Conservation (phyloP, 2,329 filamentous ascomycete species). For the Fusarium albidum region DNA sequence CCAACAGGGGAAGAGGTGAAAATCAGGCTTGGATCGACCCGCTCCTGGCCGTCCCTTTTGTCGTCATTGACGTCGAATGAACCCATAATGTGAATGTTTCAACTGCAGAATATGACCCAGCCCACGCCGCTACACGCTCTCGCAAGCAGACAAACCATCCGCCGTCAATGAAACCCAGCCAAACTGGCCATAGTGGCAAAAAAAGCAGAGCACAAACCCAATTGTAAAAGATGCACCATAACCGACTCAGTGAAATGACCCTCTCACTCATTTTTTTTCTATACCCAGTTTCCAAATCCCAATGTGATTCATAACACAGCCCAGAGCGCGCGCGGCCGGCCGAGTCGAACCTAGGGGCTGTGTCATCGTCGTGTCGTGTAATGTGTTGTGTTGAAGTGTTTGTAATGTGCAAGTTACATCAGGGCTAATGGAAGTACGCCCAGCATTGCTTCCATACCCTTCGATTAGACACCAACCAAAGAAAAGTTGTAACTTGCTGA, state of each 20-base stretch:
- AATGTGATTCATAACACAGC: background rate
- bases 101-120: background rate
- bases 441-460: conserved; percentile 26
- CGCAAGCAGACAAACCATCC: background rate
- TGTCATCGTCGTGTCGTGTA: conserved; percentile 9
- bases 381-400: conserved; percentile 4
- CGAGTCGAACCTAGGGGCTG: conserved; percentile 13
- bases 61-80: conserved; percentile 26
- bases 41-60: conserved; percentile 12
- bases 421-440: conserved; percentile 16
- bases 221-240: background rate
- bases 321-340: conserved; percentile 27
- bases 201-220: background rate
- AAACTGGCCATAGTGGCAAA: background rate
- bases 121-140: background rate
- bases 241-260: conserved; percentile 6
- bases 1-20: background rate
- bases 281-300: conserved; percentile 19
- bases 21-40: conserved; percentile 4
- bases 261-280: conserved; percentile 26
- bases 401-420: conserved; percentile 28
- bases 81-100: conserved; percentile 12
- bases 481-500: conserved; percentile 20
- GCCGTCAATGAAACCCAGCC: too few relatives aligned
- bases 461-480: conserved; percentile 25